Evolutionary conservation across 148 eudicot genomes (phyloP), one percentile per base, ranked within the genome.

Genomic region (Diospyros kaki): DNA sequence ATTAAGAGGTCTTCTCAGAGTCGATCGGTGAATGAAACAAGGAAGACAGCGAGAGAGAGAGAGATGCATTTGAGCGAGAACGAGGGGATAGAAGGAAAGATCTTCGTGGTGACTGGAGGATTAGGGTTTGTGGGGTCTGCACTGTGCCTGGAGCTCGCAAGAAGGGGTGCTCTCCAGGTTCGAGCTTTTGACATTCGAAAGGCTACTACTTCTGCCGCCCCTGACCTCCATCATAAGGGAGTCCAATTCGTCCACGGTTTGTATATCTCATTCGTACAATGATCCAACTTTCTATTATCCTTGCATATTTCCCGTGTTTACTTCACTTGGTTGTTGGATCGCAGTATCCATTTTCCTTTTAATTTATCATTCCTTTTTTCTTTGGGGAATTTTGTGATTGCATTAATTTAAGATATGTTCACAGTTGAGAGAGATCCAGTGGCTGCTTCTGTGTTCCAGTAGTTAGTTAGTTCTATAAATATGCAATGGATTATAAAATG

Each of bases 21-120:
- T 28, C 28, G 28, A 28, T 28, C 28, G 28, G 28, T 28, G 14
- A 17, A 42, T 42, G 11, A 12, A 10, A 28, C 15, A 52, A 44
- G 52, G n/a, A 7, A 7, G 42, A 48, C n/a, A 28, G 42, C 3
- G 9, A 51, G 71, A 52, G 41, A 12, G 73, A 84, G 65, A 58
- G 60, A 81, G 66, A 92, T 94, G 98, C 92, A 91, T 85, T 68
- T 91, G 81, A 94, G 97, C 78, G 98, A 94, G 83, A 89, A 81
- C 60, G 97, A 94, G 68, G 98, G 98, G 5, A 89, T 94, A 13
- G 97, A 94, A 78, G 87, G 90, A 3, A 87, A 90, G 53, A 86
- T 79, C 4, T 89, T 92, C 76, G 87, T 90, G 9, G 97, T 94
- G 13, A 94, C 93, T 0, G 98, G 97, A 2, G 98, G 96, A 9